Evolutionary conservation across 805 yeast species (phyloP), one percentile per base, ranked within the genome.

Genomic region (Metschnikowia dekortorum): DNA sequence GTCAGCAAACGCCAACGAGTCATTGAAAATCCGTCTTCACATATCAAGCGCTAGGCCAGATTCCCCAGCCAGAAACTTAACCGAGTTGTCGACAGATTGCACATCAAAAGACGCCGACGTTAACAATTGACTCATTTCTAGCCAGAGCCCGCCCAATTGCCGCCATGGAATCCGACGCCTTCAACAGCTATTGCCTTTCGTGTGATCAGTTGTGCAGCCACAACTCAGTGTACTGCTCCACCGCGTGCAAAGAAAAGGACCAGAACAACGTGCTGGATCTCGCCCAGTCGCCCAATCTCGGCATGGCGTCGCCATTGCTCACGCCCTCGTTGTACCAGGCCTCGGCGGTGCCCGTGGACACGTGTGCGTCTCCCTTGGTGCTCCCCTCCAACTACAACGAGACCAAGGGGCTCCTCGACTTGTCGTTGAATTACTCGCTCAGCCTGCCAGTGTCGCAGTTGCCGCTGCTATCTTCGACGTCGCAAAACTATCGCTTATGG

Each of bases 401-500:
- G 39, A 53, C 56, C 13, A 64, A 63, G 47, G 61, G 45, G 1
- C 48, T 67, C 51, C 61, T 61, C 39, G 62, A 66, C 50, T 67
- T 69, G 51, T 68, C 68, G 45, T 63, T 69, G 61, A 68, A 69
- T 55, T 69, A 69, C 60, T 56, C 66, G 8, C 64, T 67, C 43
- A 53, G 58, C 49, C 56, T 46, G 52, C 48, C 50, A 33, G 47
- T 47, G 32, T 28, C 40, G n/a, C 46, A 44, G 47, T 47, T 41
- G 53, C 33, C 50, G 48, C 50, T 31, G 61, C 47, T 49, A 29
- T 31, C 56, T 31, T 65, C 73, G 30, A 68, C 74, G 29, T 64
- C 70, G 35, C 70, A 68, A 49, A 70, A 70, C 57, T 70, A 70
- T 56, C 61, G 74, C 47, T 67, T 69, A 53, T 70, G 74, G 74